Percentiles rank a stretch among this genome's conserved stretches.
phyloP scores from a whole-genome alignment of 345 rosid genomes.

The Sonneratia alba region DNA sequence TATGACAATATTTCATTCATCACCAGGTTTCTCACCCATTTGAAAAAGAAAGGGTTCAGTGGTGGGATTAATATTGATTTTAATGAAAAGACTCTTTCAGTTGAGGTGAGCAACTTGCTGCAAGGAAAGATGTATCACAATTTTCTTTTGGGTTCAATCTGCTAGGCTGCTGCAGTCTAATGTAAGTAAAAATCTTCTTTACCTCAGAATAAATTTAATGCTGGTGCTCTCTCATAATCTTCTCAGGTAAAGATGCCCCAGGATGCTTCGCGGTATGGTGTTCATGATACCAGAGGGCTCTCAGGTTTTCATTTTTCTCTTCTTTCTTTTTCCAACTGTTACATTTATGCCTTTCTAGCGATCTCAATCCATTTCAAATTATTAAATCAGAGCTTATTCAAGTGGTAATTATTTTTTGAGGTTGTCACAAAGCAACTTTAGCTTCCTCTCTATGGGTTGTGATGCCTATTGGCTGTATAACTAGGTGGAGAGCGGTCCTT shows the following conservation, averaged over 20 bases:
- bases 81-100: slow-evolving; percentile 57
- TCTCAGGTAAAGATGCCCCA: slow-evolving; percentile 95
- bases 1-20: slow-evolving; percentile 11
- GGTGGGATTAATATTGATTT: slow-evolving; percentile 68
- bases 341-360: neutral
- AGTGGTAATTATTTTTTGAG: neutral
- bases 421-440: neutral
- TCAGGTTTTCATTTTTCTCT: slow-evolving; percentile 44
- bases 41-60: slow-evolving; percentile 84
- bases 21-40: slow-evolving; percentile 63
- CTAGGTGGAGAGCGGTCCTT: slow-evolving; percentile 97
- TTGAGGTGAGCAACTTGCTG: slow-evolving; percentile 48
- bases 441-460: neutral
- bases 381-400: neutral
- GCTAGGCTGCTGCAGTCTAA: neutral
- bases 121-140: neutral
- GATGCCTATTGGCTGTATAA: slow-evolving; percentile 8
- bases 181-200: neutral
- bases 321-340: neutral
- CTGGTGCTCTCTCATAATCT: slow-evolving; percentile 4
- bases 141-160: neutral
- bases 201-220: too few relatives aligned
- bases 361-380: neutral
- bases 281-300: slow-evolving; percentile 89
- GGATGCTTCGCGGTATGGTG: slow-evolving; percentile 64